Base-by-base conservation (phyloP, 139 green algal genomes). In the Chlorella sp. region DNA sequence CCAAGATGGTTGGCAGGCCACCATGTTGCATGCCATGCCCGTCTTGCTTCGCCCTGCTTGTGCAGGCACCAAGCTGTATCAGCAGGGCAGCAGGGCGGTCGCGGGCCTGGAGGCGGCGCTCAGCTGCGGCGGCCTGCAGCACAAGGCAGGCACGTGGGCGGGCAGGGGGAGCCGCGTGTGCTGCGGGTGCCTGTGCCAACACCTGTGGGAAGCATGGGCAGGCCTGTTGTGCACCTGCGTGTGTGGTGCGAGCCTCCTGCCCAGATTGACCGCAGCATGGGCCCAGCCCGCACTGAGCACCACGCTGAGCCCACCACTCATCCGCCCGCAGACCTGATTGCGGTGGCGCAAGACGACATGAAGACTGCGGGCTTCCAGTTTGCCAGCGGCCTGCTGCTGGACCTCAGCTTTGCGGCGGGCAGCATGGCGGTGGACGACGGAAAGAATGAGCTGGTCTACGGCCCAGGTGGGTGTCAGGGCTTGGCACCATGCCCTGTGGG, bases 51-150 rank as follows among this genome's bases (percentile, higher is more conserved):
- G 51, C 51, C 16, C 16, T 20, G n/a, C n/a, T n/a, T n/a, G n/a
- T n/a, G 14, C 51, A 60, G 51, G 51, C 51, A 60, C 22, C 51
- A 60, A 60, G 51, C 51, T 60, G 51, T 60, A 60, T 16, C 36
- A 69, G 51, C 51, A 69, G 14, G 44, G 76, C 16, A 26, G 22
- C 19, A 56, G 76, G 30, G 3, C 14, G 32, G 26, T 85, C 8
- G 5, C 48, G 32, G 80, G 80, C 17, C 48, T 85, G 67, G 80
- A 85, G 38, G 67, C 68, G 24, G 28, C 30, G 24, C 22, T 80
- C n/a, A 76, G 68, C n/a, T 85, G 46, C 24, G 80, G 80, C 24
- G 54, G 68, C 43, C 48, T 69, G 64, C 76, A 70, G 76, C 70
- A 76, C 70, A 60, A 60, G 51, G 51, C 51, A 60, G 51, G 51